phyloP scores from a whole-genome alignment of 257 asterid species.

The Cruciata laevipes region DNA sequence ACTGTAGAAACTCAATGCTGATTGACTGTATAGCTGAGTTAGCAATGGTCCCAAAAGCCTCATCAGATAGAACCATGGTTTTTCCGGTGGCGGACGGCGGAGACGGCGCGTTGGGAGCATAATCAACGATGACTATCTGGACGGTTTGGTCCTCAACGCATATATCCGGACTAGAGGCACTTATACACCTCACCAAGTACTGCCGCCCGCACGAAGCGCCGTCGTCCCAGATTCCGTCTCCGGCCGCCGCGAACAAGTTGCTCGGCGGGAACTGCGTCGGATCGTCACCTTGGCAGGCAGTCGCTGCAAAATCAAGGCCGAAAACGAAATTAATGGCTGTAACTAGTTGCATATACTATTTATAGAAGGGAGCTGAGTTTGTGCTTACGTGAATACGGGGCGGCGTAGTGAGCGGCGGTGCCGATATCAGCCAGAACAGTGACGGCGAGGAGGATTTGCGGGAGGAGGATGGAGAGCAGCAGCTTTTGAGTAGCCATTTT shows the following conservation, averaged over 20 bases:
- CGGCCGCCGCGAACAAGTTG: conserved; percentile 69
- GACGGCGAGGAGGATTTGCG: neutral
- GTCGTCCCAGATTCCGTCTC: conserved; percentile 75
- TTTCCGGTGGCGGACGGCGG: conserved; percentile 31
- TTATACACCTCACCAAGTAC: conserved; percentile 64
- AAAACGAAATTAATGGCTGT: neutral
- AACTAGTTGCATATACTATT: no score
- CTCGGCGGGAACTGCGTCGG: conserved; percentile 57
- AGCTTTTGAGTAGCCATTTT: neutral
- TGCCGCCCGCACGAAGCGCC: conserved; percentile 86
- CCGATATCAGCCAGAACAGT: conserved; percentile 51
- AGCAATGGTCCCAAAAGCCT: conserved; percentile 46
- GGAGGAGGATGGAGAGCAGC: conserved; percentile 18
- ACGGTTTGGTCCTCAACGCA: conserved; percentile 41
- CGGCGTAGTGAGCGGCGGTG: conserved; percentile 41
- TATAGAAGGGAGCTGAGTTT: no score
- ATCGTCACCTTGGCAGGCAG: conserved; percentile 56
- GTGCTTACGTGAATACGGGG: conserved; percentile 64
- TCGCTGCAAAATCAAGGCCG: conserved; percentile 30
- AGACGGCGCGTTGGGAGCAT: conserved; percentile 37
- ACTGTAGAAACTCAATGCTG: conserved; percentile 67
- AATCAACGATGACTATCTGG: conserved; percentile 55
- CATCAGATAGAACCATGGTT: conserved; percentile 47
- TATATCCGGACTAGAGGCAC: conserved; percentile 31
- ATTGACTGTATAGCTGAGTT: conserved; percentile 23